Conservation (phyloP, 257 asterid genomes). For the Phtheirospermum japonicum region DNA sequence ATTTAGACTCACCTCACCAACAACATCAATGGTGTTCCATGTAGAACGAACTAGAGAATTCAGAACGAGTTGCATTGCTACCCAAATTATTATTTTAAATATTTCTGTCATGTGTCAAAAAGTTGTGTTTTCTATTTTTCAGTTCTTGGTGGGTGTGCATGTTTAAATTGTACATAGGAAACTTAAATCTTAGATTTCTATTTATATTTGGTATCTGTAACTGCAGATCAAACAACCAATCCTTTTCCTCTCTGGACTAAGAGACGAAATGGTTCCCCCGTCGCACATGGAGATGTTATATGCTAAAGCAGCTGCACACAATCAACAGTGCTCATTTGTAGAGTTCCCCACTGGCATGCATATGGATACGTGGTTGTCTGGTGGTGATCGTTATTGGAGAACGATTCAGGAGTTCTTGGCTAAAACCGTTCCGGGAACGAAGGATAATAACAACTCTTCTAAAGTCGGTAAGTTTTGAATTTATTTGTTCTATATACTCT, state of each 20-base stretch:
- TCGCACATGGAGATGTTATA: slow-evolving; percentile 88
- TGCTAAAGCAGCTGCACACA: slow-evolving; percentile 91
- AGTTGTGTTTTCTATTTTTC: neutral
- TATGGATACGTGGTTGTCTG: slow-evolving; percentile 94
- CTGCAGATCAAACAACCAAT: slow-evolving; percentile 83
- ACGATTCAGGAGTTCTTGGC: slow-evolving; percentile 67
- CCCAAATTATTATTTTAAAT: slow-evolving; percentile 10
- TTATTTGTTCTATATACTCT: neutral
- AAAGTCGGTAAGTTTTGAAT: slow-evolving; percentile 42
- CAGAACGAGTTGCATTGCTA: slow-evolving; percentile 6
- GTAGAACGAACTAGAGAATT: slow-evolving; percentile 82
- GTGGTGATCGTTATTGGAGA: slow-evolving; percentile 92
- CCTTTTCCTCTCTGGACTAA: slow-evolving; percentile 89
- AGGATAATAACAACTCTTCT: slow-evolving; percentile 38
- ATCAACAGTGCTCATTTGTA: slow-evolving; percentile 61
- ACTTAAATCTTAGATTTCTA: neutral
- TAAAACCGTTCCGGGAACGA: slow-evolving; percentile 51
- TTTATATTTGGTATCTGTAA: slow-evolving; percentile 16
- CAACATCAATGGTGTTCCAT: slow-evolving; percentile 83
- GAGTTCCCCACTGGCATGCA: slow-evolving; percentile 93
- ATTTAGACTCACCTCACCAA: slow-evolving; percentile 70
- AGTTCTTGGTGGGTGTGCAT: slow-evolving; percentile 2
- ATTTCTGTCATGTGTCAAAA: neutral
- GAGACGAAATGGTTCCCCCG: slow-evolving; percentile 97
- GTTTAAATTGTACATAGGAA: neutral